Base-by-base conservation (phyloP, 305 asterid genomes). In the Fraxinus ornus region DNA sequence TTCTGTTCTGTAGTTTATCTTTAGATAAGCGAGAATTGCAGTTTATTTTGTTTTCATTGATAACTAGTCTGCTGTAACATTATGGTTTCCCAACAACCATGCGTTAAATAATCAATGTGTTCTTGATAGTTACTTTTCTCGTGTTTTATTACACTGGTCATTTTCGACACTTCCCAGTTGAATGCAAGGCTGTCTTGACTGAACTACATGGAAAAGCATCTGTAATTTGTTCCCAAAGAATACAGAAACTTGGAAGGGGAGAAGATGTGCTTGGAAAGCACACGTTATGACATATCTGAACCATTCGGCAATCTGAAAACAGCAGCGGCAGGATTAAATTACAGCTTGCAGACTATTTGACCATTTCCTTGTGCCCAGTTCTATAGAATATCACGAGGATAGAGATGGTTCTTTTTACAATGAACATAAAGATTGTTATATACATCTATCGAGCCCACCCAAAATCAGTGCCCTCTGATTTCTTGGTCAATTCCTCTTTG, bases 401-500 rank as follows among this genome's bases (percentile, higher is more conserved):
- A 86, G 93, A 77, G 87, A 81, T 64, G 94, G 97, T 44, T 92
- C 97, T 10, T 76, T 91, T 57, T 94, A 82, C 1, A 91, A 91
- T 37, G 94, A 89, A 79, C 90, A 64, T 1, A 92, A 83, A 80
- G 95, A 93, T 62, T 83, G 85, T 4, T 85, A 84, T 79, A 73
- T 93, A 35, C 89, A 93, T 21, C 78, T 90, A 15, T 84, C 97
- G 2, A 82, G 82, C 88, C 92, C 90, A 10, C 91, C 94, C 12
- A 85, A 83, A 68, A 90, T 92, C 9, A 91, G 81, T 33, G 89
- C 92, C 13, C 93, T 92, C 28, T 98, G 99, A 28, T 90, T 95
- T 78, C 92, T 95, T 28, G 94, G 98, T 41, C 95, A 92, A 64
- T 79, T 92, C 87, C 91, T 95, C 80, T 94, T 93, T 32, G 94